Conservation (phyloP, 2,329 filamentous ascomycete genomes). For the Cordyceps cicadae region DNA sequence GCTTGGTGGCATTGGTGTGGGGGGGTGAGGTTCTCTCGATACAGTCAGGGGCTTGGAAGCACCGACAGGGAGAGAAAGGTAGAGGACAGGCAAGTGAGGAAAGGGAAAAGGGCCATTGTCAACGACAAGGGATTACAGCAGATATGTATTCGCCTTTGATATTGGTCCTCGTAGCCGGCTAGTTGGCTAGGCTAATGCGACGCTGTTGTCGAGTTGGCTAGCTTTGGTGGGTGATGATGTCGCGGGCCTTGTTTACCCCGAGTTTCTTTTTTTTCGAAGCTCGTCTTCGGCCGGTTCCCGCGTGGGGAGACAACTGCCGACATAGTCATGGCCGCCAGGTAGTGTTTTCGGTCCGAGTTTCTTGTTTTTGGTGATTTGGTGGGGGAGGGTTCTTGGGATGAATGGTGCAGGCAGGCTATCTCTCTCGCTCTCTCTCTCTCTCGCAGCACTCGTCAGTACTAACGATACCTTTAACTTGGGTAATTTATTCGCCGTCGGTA, state of each 20-base stretch:
- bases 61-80: neutral
- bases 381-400: neutral
- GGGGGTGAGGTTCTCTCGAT: neutral
- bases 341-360: neutral
- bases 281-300: neutral
- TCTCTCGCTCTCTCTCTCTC: too few relatives aligned
- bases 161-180: neutral
- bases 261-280: neutral
- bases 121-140: neutral
- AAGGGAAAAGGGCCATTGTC: neutral
- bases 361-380: neutral
- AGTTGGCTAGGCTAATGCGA: neutral
- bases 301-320: neutral
- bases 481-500: neutral
- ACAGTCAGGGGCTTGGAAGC: too few relatives aligned
- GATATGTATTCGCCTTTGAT: slow-evolving; percentile 9
- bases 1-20: neutral
- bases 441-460: too few relatives aligned
- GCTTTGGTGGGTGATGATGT: neutral
- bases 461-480: too few relatives aligned
- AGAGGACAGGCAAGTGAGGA: neutral
- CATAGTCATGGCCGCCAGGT: neutral
- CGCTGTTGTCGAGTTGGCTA: neutral
- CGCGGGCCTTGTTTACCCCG: neutral
- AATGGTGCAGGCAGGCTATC: too few relatives aligned